Percentiles rank a stretch among this genome's conserved stretches.
Evolutionary conservation across 1,284 basidiomycete species (phyloP).

Genomic region (Veloboletus limbatus): DNA sequence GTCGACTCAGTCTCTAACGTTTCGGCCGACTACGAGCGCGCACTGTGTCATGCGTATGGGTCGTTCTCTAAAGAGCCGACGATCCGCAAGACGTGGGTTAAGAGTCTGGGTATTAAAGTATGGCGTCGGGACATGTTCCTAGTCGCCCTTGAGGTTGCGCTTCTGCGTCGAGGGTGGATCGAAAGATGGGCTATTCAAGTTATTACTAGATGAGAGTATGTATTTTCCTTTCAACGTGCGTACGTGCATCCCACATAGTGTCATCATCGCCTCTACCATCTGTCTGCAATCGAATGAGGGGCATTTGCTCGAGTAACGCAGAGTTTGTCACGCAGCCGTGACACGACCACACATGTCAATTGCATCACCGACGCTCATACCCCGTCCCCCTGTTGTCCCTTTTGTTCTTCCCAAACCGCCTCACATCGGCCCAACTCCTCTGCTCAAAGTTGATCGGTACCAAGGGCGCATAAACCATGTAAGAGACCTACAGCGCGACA

Average conservation of each 20-base stretch:
- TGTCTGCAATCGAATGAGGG: too few species aligned
- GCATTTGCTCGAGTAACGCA: too few species aligned
- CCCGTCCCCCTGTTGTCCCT: constrained; percentile 58
- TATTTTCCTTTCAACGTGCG: not conserved
- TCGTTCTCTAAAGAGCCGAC: constrained; percentile 30
- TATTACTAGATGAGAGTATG: constrained; percentile 11
- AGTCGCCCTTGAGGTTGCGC: constrained; percentile 51
- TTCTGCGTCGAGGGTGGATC: constrained; percentile 40
- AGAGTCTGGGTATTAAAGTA: constrained; percentile 34
- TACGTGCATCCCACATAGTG: not conserved
- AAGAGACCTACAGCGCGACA: constrained; percentile 73
- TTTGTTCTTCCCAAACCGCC: constrained; percentile 64
- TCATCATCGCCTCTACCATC: too few species aligned
- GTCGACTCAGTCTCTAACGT: constrained; percentile 43
- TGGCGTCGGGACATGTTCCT: constrained; percentile 51
- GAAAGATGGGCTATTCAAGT: constrained; percentile 38
- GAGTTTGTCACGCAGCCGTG: too few species aligned
- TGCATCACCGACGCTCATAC: constrained; percentile 61
- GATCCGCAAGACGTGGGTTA: constrained; percentile 31
- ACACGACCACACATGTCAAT: constrained; percentile 1
- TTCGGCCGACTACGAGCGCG: constrained; percentile 38
- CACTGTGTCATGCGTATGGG: constrained; percentile 25
- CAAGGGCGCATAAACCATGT: constrained; percentile 56
- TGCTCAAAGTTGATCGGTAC: constrained; percentile 46
- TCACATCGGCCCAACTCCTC: constrained; percentile 61